phyloP scores from a whole-genome alignment of 768 basidiomycete species.

The Mycena maculata region DNA sequence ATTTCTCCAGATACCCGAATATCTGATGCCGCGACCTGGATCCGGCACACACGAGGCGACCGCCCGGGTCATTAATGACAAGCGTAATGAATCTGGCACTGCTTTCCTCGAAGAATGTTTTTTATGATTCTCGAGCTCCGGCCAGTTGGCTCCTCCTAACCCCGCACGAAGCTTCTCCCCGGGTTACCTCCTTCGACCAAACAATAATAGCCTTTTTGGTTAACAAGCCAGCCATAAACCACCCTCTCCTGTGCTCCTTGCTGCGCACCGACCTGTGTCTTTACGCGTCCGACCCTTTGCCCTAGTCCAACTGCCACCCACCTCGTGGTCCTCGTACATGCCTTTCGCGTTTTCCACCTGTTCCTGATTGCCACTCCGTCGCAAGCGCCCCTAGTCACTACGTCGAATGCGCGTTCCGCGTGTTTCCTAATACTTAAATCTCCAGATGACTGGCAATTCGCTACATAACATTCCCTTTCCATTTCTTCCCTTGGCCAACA shows the following conservation, averaged over 20 bases:
- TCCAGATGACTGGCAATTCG: constrained; percentile 56
- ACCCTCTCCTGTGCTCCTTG: constrained; percentile 36
- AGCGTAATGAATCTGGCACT: constrained; percentile 34
- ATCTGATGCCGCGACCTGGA: constrained; percentile 25
- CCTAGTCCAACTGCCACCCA: constrained; percentile 51
- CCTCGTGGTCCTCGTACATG: constrained; percentile 69
- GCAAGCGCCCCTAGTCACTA: constrained; percentile 38
- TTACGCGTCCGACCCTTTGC: constrained; percentile 50
- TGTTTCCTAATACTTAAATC: constrained; percentile 58
- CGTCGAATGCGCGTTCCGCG: constrained; percentile 46
- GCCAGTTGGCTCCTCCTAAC: constrained; percentile 22
- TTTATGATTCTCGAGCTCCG: constrained; percentile 33
- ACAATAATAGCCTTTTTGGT: constrained; percentile 56
- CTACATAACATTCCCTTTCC: constrained; percentile 66
- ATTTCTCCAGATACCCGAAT: constrained; percentile 22
- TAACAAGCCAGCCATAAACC: constrained; percentile 42
- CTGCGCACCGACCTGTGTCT: constrained; percentile 39
- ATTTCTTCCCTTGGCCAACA: constrained; percentile 53
- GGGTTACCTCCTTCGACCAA: constrained; percentile 33
- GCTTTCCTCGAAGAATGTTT: constrained; percentile 16
- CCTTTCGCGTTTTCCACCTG: constrained; percentile 55
- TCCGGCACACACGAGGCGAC: constrained; percentile 33
- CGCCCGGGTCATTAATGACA: constrained; percentile 34
- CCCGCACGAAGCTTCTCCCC: constrained; percentile 28
- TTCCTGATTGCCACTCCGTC: constrained; percentile 57